Evolutionary conservation across 495 filamentous ascomycete genomes (phyloP).

Genomic region (Xylaria castorea): DNA sequence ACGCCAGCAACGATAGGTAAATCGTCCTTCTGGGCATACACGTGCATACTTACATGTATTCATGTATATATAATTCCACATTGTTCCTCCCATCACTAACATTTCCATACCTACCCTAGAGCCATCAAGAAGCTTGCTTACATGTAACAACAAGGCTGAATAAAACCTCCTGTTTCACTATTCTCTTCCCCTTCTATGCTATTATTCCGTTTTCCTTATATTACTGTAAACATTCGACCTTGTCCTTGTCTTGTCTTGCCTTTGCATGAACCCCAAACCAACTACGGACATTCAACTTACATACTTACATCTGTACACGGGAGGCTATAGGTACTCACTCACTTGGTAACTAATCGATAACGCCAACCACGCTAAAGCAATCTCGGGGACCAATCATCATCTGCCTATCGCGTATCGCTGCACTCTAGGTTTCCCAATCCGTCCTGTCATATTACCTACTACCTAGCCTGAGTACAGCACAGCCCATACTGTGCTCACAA

Average conservation of each 20-base stretch:
- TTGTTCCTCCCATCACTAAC: background rate
- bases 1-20: background rate
- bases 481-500: background rate
- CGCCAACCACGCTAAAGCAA: conserved; percentile 2
- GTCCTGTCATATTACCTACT: conserved; percentile 4
- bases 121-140: background rate
- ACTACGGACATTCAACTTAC: background rate
- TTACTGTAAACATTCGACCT: background rate
- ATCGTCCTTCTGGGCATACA: background rate
- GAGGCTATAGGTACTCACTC: background rate
- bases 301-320: background rate
- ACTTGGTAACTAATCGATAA: conserved; percentile 13
- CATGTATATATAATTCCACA: background rate
- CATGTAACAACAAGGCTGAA: background rate
- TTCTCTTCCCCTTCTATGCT: background rate
- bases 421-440: conserved; percentile 10
- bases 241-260: conserved; percentile 11
- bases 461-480: background rate
- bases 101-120: background rate
- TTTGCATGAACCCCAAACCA: conserved; percentile 3
- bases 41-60: background rate
- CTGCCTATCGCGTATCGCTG: conserved; percentile 3
- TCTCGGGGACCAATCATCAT: background rate
- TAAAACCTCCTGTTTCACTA: conserved; percentile 7
- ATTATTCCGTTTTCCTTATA: background rate